Evolutionary conservation across 2,329 filamentous ascomycete species (phyloP).

Genomic region (Microdochium bolleyi): DNA sequence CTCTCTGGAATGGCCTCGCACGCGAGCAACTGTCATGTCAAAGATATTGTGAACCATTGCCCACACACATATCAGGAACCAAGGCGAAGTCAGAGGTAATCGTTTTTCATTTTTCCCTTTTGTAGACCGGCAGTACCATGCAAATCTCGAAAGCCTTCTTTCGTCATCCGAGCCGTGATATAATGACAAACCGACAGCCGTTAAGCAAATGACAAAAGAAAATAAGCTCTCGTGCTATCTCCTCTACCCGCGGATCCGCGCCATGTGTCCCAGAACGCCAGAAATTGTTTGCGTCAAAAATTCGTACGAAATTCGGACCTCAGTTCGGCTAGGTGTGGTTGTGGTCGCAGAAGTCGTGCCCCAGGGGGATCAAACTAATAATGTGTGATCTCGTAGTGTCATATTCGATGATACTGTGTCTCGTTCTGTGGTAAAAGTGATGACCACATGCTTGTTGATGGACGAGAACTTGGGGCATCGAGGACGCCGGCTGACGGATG

Average conservation of each 20-base stretch:
- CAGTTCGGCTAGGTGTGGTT: not conserved
- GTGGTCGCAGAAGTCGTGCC: not conserved
- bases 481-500: conserved; percentile 4
- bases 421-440: not conserved
- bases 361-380: not conserved
- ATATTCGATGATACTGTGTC: not conserved
- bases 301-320: not conserved
- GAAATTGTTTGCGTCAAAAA: not conserved
- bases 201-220: conserved; percentile 3
- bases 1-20: no score
- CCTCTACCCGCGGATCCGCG: not conserved
- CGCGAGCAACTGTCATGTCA: no score
- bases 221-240: not conserved
- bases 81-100: not conserved
- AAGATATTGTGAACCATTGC: no score
- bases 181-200: conserved; percentile 11
- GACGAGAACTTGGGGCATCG: not conserved
- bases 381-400: not conserved
- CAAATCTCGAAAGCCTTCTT: conserved; percentile 18
- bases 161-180: conserved; percentile 11
- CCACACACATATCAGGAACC: no score
- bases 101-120: conserved; percentile 2
- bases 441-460: not conserved
- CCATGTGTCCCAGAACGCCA: not conserved
- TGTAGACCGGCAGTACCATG: conserved; percentile 31